Evolutionary conservation across 345 rosid genomes (phyloP).

Genomic region (Salix brachista): DNA sequence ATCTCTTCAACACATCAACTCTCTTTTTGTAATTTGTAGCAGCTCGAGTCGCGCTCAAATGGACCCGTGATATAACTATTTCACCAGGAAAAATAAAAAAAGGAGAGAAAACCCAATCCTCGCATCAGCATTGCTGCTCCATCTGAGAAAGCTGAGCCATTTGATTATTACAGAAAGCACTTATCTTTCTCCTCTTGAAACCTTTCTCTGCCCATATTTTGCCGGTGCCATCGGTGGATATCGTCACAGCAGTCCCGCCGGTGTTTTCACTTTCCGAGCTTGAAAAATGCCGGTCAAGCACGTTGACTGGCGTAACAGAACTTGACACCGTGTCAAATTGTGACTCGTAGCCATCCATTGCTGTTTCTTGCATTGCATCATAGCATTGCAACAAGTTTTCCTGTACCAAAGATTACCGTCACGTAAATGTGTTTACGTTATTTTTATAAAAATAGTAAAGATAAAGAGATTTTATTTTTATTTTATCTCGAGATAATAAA

Average conservation of each 20-base stretch:
- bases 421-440: neutral
- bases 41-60: slow-evolving; percentile 34
- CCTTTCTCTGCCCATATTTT: slow-evolving; percentile 10
- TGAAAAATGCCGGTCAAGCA: slow-evolving; percentile 52
- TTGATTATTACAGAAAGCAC: slow-evolving; percentile 9
- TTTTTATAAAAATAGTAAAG: neutral
- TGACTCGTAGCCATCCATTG: slow-evolving; percentile 36
- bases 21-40: slow-evolving; percentile 13
- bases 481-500: too few species aligned
- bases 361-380: slow-evolving; percentile 37
- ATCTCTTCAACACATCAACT: slow-evolving; percentile 9
- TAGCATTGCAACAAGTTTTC: slow-evolving; percentile 50
- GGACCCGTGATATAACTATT: slow-evolving; percentile 17
- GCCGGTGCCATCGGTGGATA: neutral
- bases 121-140: slow-evolving; percentile 23
- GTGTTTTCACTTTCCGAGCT: slow-evolving; percentile 46
- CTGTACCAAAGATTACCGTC: slow-evolving; percentile 17
- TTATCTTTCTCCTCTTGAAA: slow-evolving; percentile 33
- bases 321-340: slow-evolving; percentile 32
- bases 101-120: neutral
- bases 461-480: too few species aligned
- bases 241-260: slow-evolving; percentile 12
- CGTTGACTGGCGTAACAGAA: slow-evolving; percentile 46
- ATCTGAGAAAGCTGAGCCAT: slow-evolving; percentile 29
- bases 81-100: neutral